A percentile compares a stretch with the other conserved stretches of the same genome.
These are phyloP conservation scores for Tilletia walkeri DNA, from an alignment of 1,284 basidiomycete genomes.

Conservation along the genomic window DNA sequence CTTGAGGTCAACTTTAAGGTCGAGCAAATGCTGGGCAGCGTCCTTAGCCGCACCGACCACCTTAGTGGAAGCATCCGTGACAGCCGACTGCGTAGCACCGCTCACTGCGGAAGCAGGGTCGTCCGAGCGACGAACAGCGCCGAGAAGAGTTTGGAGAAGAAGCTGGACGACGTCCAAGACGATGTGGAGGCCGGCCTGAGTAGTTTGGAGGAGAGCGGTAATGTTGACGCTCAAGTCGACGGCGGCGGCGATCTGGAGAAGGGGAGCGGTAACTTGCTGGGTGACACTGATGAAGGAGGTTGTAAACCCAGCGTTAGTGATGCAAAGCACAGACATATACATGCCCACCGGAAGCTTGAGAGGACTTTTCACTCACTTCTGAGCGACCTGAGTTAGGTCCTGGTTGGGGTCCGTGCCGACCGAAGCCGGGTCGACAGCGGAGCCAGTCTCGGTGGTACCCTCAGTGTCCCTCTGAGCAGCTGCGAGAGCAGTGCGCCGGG, in stretches of 20 bases:
- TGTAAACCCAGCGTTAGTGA: too few species aligned
- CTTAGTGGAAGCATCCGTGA: too few species aligned
- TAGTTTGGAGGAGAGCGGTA: background rate
- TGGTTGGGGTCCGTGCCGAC: too few species aligned
- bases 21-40: too few species aligned
- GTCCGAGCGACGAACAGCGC: background rate
- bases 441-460: background rate
- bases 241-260: conserved; percentile 1
- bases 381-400: background rate
- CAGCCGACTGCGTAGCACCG: too few species aligned
- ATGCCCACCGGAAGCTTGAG: background rate
- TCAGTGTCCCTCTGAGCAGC: too few species aligned
- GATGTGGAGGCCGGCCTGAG: background rate
- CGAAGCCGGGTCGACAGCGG: background rate
- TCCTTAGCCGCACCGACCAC: too few species aligned
- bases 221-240: background rate
- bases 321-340: too few species aligned
- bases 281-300: background rate
- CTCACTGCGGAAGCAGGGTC: background rate
- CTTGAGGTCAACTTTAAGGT: too few species aligned
- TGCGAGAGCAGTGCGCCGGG: too few species aligned
- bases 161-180: background rate
- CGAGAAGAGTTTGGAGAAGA: background rate
- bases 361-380: background rate
- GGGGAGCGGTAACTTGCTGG: background rate